phyloP scores from a whole-genome alignment of 139 green algal genomes.

The Chlamydomonas applanata region DNA sequence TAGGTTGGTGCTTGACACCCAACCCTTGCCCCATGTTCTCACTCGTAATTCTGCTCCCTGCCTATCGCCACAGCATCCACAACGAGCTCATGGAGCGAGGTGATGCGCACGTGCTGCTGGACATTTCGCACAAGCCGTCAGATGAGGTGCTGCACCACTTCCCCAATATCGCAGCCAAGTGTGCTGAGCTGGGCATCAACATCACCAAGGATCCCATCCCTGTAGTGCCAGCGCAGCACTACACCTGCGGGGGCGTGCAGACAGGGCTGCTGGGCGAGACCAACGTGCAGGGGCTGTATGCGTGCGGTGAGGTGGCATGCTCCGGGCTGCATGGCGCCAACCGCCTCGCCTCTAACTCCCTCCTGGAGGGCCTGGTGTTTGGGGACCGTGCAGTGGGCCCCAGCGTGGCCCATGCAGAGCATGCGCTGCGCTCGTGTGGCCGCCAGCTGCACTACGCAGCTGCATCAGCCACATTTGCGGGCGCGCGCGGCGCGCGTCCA shows the following conservation, averaged over 20 bases:
- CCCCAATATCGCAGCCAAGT: slow-evolving; percentile 86
- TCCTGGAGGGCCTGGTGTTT: slow-evolving; percentile 98
- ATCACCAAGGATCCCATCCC: slow-evolving; percentile 92
- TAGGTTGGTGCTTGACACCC: too few species aligned
- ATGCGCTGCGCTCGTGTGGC: slow-evolving; percentile 41
- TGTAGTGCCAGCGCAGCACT: slow-evolving; percentile 94
- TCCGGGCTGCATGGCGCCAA: slow-evolving; percentile 97
- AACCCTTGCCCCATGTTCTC: not conserved
- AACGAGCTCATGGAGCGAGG: slow-evolving; percentile 75
- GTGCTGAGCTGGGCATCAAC: slow-evolving; percentile 81
- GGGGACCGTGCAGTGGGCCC: slow-evolving; percentile 75
- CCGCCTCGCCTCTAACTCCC: slow-evolving; percentile 91
- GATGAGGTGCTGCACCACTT: slow-evolving; percentile 86
- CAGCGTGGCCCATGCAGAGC: slow-evolving; percentile 74
- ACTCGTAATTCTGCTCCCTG: not conserved
- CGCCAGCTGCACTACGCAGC: slow-evolving; percentile 51
- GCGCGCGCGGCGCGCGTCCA: slow-evolving; percentile 7
- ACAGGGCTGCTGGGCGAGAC: slow-evolving; percentile 89
- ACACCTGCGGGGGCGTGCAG: slow-evolving; percentile 95
- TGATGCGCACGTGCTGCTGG: slow-evolving; percentile 85
- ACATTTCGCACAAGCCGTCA: slow-evolving; percentile 83
- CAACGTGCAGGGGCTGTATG: slow-evolving; percentile 84
- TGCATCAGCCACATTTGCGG: slow-evolving; percentile 41
- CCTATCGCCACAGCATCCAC: slow-evolving; percentile 67
- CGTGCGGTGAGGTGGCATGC: slow-evolving; percentile 90